Percentiles rank a stretch among this genome's conserved stretches.
Conservation (phyloP, 2,329 filamentous ascomycete species). For the Calonectria multiphialidica region DNA sequence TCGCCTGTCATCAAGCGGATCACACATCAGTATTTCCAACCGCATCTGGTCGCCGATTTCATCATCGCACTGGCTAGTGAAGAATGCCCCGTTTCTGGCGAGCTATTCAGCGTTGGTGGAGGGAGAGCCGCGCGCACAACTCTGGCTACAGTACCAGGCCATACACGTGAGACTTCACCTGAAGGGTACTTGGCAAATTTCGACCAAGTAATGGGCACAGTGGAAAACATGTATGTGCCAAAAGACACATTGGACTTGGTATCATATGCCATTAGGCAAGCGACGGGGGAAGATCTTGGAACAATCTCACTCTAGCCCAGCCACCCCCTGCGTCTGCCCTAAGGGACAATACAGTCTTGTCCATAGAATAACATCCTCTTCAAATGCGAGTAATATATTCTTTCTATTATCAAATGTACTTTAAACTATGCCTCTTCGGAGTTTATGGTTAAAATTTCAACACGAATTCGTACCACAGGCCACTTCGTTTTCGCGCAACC, state of each 20-base stretch:
- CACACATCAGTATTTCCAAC: constrained; percentile 30
- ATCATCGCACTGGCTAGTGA: constrained; percentile 30
- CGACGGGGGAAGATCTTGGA: constrained; percentile 13
- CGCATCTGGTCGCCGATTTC: constrained; percentile 23
- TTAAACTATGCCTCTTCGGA: too few species aligned
- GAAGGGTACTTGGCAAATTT: constrained; percentile 33
- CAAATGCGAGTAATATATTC: too few species aligned
- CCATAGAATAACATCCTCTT: too few species aligned
- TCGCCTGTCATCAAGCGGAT: constrained; percentile 30
- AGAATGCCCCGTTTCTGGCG: constrained; percentile 35
- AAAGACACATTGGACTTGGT: constrained; percentile 33
- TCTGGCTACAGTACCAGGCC: constrained; percentile 33
- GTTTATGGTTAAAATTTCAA: too few species aligned
- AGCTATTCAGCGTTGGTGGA: constrained; percentile 25
- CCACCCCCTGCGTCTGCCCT: too few species aligned
- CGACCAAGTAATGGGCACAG: constrained; percentile 28
- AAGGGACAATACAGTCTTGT: too few species aligned
- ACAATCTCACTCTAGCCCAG: too few species aligned
- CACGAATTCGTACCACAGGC: too few species aligned
- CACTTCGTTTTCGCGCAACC: too few species aligned
- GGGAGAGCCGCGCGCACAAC: constrained; percentile 31
- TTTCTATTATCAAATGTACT: too few species aligned
- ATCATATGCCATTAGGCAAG: constrained; percentile 22
- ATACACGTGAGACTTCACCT: constrained; percentile 18
- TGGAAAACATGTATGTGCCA: constrained; percentile 32